A percentile compares a stretch with the other conserved stretches of the same genome.
Evolutionary conservation across 129 eudicot species (phyloP).

Genomic region (Flaveria sonorensis): DNA sequence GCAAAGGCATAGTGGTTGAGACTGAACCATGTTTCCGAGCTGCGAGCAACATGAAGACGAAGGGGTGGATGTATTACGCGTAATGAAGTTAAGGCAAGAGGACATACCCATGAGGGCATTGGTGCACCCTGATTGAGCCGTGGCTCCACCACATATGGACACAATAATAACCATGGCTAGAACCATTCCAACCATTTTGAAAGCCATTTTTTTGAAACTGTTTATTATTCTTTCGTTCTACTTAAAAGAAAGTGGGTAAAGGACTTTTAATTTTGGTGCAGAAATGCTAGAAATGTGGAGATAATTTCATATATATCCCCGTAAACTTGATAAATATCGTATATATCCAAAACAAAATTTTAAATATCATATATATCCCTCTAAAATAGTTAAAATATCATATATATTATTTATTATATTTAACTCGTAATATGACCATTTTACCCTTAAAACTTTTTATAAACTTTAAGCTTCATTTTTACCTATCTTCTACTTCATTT

Average conservation of each 20-base stretch:
- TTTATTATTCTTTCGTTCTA: neutral
- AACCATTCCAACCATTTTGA: constrained; percentile 26
- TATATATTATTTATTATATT: too few relatives aligned
- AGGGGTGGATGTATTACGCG: constrained; percentile 73
- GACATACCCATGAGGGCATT: constrained; percentile 60
- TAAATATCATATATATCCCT: too few relatives aligned
- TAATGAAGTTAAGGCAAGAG: constrained; percentile 62
- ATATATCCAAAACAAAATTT: too few relatives aligned
- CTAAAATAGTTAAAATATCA: too few relatives aligned
- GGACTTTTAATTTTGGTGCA: neutral
- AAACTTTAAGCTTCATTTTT: too few relatives aligned
- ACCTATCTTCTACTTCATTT: too few relatives aligned
- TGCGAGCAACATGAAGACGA: constrained; percentile 76
- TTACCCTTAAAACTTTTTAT: too few relatives aligned
- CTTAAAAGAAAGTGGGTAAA: neutral
- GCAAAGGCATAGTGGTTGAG: constrained; percentile 79
- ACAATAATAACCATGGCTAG: constrained; percentile 43
- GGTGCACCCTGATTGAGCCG: constrained; percentile 80
- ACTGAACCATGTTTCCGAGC: constrained; percentile 54
- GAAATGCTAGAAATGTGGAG: constrained; percentile 2
- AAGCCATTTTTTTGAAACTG: constrained; percentile 35
- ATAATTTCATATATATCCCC: too few relatives aligned
- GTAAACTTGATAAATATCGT: too few relatives aligned
- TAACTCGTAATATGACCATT: too few relatives aligned
- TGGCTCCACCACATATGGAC: constrained; percentile 42